Evolutionary conservation across 306 rosid genomes (phyloP), one percentile per base, ranked within the genome.

Genomic region (Neltuma alba): DNA sequence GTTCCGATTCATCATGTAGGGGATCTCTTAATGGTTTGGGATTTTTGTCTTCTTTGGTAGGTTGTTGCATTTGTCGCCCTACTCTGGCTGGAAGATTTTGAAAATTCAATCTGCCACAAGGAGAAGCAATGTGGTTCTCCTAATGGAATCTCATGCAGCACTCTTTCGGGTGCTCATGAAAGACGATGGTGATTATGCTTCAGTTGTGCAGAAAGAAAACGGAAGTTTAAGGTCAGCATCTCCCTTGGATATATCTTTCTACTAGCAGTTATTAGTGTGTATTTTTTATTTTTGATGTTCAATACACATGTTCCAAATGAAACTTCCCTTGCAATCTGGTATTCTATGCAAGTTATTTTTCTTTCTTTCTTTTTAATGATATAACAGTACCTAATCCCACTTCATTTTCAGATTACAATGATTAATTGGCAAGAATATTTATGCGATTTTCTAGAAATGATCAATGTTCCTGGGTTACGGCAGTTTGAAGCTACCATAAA

Each of bases 21-120:
- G 70, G 87, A 92, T 87, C 97, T 95, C 72, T 79, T 95, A 79
- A 88, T 90, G 97, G 86, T 92, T 80, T 95, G 99, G 99, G 99
- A 95, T 83, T 89, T 95, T 85, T 89, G 93, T 83, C 85, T 63
- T 89, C 93, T 95, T 86, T 80, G 88, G 92, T 75, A 87, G 88
- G 85, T 78, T 88, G 86, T 80, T 95, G 84, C 84, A 76, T 83
- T 82, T 95, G 83, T 87, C 69, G 48, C 99, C 99, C 40, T 93
- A 89, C 87, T 85, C 97, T 85, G n/a, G n/a, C 80, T 92, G 47
- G 97, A 89, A 84, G 94, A 92, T 86, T 93, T 95, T 81, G 99
- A 95, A 86, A 88, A 84, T 80, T 93, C 98, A 42, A 81, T 95
- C 76, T 81, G 92, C 82, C 97, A 95, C 79, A 89, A 89, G 89